A percentile compares a stretch with the other conserved stretches of the same genome.
phyloP scores from a whole-genome alignment of 2,329 filamentous ascomycete genomes.

The Exophiala dermatitidis region DNA sequence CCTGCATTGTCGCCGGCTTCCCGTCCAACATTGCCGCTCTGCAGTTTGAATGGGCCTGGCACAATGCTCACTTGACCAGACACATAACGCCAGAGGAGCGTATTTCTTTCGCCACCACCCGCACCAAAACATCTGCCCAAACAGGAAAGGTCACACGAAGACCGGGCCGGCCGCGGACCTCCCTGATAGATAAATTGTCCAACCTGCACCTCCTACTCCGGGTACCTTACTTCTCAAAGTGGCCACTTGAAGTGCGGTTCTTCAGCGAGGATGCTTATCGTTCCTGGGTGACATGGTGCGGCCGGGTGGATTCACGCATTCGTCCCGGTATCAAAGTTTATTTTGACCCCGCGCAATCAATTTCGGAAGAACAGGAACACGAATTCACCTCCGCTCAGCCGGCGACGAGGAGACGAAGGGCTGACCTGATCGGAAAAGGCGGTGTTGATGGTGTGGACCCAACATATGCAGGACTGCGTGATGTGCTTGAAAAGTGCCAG shows the following conservation, averaged over 20 bases:
- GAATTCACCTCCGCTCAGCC: conserved; percentile 25
- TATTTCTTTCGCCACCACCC: conserved; percentile 23
- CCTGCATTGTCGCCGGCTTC: conserved; percentile 78
- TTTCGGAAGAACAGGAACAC: conserved; percentile 7
- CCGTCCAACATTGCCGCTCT: conserved; percentile 78
- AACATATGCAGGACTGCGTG: conserved; percentile 45
- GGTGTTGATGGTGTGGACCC: conserved; percentile 45
- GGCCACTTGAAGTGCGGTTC: conserved; percentile 77
- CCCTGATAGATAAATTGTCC: conserved; percentile 61
- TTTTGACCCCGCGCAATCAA: conserved; percentile 42
- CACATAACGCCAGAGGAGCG: conserved; percentile 61
- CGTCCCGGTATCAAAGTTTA: conserved; percentile 47
- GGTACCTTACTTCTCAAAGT: conserved; percentile 69
- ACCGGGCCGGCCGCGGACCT: conserved; percentile 52
- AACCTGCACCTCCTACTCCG: conserved; percentile 76
- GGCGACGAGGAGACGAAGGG: conserved; percentile 20
- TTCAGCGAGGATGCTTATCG: conserved; percentile 63
- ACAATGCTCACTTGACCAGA: conserved; percentile 71
- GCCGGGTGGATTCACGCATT: conserved; percentile 43
- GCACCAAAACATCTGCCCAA: conserved; percentile 22
- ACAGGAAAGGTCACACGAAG: conserved; percentile 40
- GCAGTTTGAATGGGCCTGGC: conserved; percentile 96
- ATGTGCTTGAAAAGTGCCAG: conserved; percentile 47
- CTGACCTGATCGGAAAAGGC: conserved; percentile 28
- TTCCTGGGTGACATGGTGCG: conserved; percentile 59